These are phyloP conservation scores for Chrysosporium queenslandicum DNA, from an alignment of 2,329 filamentous ascomycete genomes.

Conservation along the genomic window DNA sequence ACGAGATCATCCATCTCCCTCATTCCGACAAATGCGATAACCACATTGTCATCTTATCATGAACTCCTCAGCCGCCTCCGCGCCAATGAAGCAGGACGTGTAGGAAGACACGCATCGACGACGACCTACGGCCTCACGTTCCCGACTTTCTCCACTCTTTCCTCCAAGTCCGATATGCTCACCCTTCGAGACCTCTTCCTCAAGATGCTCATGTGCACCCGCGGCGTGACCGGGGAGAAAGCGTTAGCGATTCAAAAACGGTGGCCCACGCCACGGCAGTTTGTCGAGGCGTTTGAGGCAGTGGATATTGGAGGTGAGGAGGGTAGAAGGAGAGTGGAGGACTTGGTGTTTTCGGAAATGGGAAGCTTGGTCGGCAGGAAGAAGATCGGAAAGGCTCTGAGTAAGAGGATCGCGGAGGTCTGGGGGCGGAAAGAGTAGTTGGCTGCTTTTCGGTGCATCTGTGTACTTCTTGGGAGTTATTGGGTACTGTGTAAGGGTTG, in stretches of 20 bases:
- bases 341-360: slow-evolving; percentile 51
- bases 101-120: slow-evolving; percentile 51
- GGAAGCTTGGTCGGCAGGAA: slow-evolving; percentile 53
- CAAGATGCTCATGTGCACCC: slow-evolving; percentile 78
- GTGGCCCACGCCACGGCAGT: slow-evolving; percentile 64
- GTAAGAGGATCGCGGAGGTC: slow-evolving; percentile 60
- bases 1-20: slow-evolving; percentile 42
- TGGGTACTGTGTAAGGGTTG: neutral
- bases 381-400: slow-evolving; percentile 56
- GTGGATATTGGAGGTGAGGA: slow-evolving; percentile 30
- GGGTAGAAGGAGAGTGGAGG: slow-evolving; percentile 44
- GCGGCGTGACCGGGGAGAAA: slow-evolving; percentile 64
- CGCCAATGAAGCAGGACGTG: slow-evolving; percentile 37
- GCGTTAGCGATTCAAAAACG: slow-evolving; percentile 67
- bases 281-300: slow-evolving; percentile 61
- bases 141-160: slow-evolving; percentile 58
- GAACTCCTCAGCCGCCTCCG: slow-evolving; percentile 52
- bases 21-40: slow-evolving; percentile 52
- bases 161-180: slow-evolving; percentile 64
- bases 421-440: slow-evolving; percentile 44
- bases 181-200: slow-evolving; percentile 65
- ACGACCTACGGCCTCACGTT: slow-evolving; percentile 56
- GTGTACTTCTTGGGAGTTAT: neutral
- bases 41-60: slow-evolving; percentile 57
- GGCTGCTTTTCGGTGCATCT: neutral